Evolutionary conservation across 768 basidiomycete species (phyloP).

Genomic region (Polyporus arcularius): DNA sequence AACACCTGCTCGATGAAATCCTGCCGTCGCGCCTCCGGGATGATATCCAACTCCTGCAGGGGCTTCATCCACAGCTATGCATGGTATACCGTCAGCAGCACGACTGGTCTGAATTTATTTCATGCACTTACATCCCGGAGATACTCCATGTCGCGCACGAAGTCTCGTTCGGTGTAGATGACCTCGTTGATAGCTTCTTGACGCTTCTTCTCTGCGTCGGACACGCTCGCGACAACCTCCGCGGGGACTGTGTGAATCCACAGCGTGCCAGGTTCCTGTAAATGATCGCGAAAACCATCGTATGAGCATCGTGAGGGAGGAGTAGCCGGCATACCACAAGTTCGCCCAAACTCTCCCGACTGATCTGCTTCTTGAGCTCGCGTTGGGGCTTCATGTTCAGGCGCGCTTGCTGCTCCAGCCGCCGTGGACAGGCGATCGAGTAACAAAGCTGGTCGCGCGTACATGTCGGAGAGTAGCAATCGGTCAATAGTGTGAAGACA

Average conservation of each 20-base stretch:
- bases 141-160: slow-evolving; percentile 98
- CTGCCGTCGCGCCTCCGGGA: slow-evolving; percentile 72
- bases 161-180: slow-evolving; percentile 92
- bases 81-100: not conserved
- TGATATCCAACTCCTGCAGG: slow-evolving; percentile 72
- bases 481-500: slow-evolving; percentile 94
- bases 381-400: slow-evolving; percentile 94
- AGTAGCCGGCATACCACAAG: slow-evolving; percentile 54
- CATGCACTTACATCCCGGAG: slow-evolving; percentile 76
- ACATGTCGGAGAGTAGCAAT: slow-evolving; percentile 98
- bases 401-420: slow-evolving; percentile 92
- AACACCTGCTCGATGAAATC: slow-evolving; percentile 94
- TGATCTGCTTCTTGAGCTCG: slow-evolving; percentile 83
- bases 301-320: slow-evolving; percentile 11
- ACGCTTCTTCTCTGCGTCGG: slow-evolving; percentile 90
- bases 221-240: slow-evolving; percentile 90
- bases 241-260: slow-evolving; percentile 98
- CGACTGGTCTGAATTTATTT: slow-evolving; percentile 2
- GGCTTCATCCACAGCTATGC: slow-evolving; percentile 86
- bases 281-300: not conserved
- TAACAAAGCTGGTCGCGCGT: slow-evolving; percentile 94
- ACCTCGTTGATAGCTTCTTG: slow-evolving; percentile 99
- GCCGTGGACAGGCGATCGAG: slow-evolving; percentile 92
- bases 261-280: slow-evolving; percentile 75
- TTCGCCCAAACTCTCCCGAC: slow-evolving; percentile 79